These are phyloP conservation scores for Trichomonascus vanleenenianus DNA, from an alignment of 805 yeast species.

Conservation along the genomic window DNA sequence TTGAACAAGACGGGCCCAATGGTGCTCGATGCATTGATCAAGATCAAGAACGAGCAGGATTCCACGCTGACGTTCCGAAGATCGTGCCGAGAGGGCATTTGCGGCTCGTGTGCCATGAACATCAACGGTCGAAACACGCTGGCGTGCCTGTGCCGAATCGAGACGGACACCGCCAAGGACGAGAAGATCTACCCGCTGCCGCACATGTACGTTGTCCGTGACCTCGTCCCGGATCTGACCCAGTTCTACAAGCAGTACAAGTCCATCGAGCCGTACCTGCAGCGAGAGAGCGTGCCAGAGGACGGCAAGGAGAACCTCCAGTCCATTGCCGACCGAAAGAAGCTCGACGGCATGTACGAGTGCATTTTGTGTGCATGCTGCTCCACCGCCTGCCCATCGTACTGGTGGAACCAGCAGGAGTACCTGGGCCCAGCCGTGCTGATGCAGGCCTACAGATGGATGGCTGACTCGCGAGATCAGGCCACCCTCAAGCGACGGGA, in stretches of 20 bases:
- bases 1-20: conserved; percentile 93
- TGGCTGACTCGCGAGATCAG: conserved; percentile 93
- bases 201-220: conserved; percentile 96
- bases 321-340: conserved; percentile 85
- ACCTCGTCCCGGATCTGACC: conserved; percentile 95
- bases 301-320: conserved; percentile 94
- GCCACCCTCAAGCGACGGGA: conserved; percentile 75
- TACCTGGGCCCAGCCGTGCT: conserved; percentile 97
- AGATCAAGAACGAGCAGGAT: conserved; percentile 95
- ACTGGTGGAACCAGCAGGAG: conserved; percentile 99
- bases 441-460: conserved; percentile 99
- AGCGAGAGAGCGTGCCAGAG: conserved; percentile 67
- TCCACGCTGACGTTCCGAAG: conserved; percentile 93
- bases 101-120: conserved; percentile 99
- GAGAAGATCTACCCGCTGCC: conserved; percentile 93
- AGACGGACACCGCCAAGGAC: conserved; percentile 64
- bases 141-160: conserved; percentile 94
- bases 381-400: conserved; percentile 97
- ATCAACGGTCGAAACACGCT: conserved; percentile 95
- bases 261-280: conserved; percentile 94
- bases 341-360: conserved; percentile 94
- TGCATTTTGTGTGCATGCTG: conserved; percentile 98
- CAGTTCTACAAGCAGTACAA: conserved; percentile 97
- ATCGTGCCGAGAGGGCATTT: conserved; percentile 98
- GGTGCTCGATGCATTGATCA: conserved; percentile 90